phyloP scores from a whole-genome alignment of 495 filamentous ascomycete genomes.

The Xylaria flabelliformis region DNA sequence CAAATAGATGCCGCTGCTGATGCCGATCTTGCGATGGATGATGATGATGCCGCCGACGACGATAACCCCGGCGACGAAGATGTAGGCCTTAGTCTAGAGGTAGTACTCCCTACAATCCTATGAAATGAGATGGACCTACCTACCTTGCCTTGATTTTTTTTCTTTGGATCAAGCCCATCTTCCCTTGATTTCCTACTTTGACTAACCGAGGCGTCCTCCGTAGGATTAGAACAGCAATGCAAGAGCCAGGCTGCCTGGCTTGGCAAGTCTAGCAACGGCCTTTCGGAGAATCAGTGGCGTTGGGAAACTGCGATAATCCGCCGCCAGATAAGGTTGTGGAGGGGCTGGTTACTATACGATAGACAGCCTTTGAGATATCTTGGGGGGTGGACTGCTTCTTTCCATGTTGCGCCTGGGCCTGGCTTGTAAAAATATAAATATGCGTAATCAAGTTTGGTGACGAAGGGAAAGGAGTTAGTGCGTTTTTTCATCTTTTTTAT shows the following conservation, averaged over 20 bases:
- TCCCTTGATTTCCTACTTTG: neutral
- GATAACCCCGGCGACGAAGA: conserved; percentile 20
- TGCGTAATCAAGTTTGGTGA: conserved; percentile 14
- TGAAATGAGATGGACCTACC: neutral
- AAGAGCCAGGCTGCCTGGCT: conserved; percentile 27
- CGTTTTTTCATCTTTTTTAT: neutral
- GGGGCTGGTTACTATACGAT: no score
- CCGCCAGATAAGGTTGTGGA: conserved; percentile 4
- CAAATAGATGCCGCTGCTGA: conserved; percentile 26
- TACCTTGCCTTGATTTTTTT: neutral
- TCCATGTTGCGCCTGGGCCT: neutral
- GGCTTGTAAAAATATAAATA: conserved; percentile 18
- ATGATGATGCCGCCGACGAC: conserved; percentile 29
- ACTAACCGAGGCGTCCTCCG: conserved; percentile 38
- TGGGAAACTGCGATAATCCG: neutral
- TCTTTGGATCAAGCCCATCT: neutral
- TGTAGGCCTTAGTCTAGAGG: conserved; percentile 8
- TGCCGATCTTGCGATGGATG: conserved; percentile 32
- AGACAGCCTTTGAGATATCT: neutral
- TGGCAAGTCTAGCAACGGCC: conserved; percentile 32
- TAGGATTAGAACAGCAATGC: conserved; percentile 39
- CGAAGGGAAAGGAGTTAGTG: conserved; percentile 15
- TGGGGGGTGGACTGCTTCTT: neutral
- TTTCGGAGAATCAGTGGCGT: conserved; percentile 32
- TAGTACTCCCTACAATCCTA: conserved; percentile 14